Evolutionary conservation across 1,284 basidiomycete species (phyloP).

Genomic region (Singerocomus rubriflavus): DNA sequence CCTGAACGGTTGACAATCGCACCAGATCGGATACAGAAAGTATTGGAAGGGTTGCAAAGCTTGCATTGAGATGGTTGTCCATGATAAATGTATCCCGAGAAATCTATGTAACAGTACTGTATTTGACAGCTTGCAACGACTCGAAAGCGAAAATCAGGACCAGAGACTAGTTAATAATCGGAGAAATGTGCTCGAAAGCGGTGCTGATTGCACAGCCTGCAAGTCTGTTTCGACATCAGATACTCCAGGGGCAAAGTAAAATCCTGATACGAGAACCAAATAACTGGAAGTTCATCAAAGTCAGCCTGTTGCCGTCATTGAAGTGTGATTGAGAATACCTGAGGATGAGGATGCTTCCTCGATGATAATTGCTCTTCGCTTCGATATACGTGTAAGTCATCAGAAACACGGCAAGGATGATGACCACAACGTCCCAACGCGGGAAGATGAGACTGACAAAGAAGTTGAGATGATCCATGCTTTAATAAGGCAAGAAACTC

Average conservation of each 20-base stretch:
- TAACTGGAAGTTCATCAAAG: constrained; percentile 40
- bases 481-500: constrained; percentile 28
- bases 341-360: constrained; percentile 88
- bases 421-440: constrained; percentile 95
- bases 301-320: constrained; percentile 1
- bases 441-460: constrained; percentile 88
- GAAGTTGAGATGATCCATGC: background rate
- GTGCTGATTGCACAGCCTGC: background rate
- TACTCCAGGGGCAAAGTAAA: constrained; percentile 52
- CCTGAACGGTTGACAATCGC: constrained; percentile 51
- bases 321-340: constrained; percentile 49
- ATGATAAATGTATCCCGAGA: constrained; percentile 15
- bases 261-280: constrained; percentile 56
- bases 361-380: constrained; percentile 95
- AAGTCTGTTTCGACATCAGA: constrained; percentile 25
- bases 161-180: constrained; percentile 16
- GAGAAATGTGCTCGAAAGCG: constrained; percentile 3
- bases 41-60: constrained; percentile 59
- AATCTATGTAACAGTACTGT: constrained; percentile 15
- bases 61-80: constrained; percentile 48
- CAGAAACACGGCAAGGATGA: constrained; percentile 93
- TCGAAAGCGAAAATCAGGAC: constrained; percentile 16
- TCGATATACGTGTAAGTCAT: constrained; percentile 99
- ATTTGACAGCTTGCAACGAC: background rate
- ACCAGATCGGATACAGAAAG: constrained; percentile 43